Evolutionary conservation across 352 stramenopile genomes (phyloP).

Genomic region (Phytophthora tubulina): DNA sequence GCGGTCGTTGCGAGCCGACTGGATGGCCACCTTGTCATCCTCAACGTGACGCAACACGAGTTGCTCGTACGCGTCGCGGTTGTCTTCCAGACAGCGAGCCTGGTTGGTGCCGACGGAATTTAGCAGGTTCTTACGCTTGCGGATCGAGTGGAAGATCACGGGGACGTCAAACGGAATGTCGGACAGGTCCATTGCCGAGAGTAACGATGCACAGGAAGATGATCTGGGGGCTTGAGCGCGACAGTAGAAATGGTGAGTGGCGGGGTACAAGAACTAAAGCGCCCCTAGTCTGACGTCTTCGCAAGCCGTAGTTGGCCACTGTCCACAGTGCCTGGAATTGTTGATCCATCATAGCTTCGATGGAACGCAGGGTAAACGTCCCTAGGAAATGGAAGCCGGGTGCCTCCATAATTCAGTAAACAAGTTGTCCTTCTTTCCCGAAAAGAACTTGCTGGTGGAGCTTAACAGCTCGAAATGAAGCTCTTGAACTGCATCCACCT

Average conservation of each 20-base stretch:
- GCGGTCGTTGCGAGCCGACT: constrained; percentile 29
- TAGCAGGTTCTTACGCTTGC: constrained; percentile 31
- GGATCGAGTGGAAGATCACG: constrained; percentile 30
- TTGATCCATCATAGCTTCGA: constrained; percentile 6
- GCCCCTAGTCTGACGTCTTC: too few relatives aligned
- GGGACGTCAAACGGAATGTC: constrained; percentile 36
- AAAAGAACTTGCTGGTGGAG: not conserved
- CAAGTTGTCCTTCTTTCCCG: not conserved
- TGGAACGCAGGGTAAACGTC: not conserved
- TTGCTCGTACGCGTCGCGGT: constrained; percentile 28
- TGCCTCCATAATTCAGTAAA: not conserved
- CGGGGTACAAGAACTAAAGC: too few relatives aligned
- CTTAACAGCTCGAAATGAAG: not conserved
- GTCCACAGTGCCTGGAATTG: not conserved
- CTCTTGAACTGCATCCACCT: not conserved
- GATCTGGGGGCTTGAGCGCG: not conserved
- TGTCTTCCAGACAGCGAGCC: constrained; percentile 10
- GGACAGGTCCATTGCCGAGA: constrained; percentile 10
- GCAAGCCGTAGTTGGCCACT: not conserved
- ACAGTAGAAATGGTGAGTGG: not conserved
- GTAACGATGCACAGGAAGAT: not conserved
- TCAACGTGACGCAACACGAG: constrained; percentile 32
- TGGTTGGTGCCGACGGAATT: constrained; percentile 28
- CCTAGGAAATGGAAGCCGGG: not conserved
- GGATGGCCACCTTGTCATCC: constrained; percentile 35